A percentile compares a stretch with the other conserved stretches of the same genome.
These are phyloP conservation scores for Metarhizium brunneum DNA, from an alignment of 2,329 filamentous ascomycete species.

Conservation along the genomic window DNA sequence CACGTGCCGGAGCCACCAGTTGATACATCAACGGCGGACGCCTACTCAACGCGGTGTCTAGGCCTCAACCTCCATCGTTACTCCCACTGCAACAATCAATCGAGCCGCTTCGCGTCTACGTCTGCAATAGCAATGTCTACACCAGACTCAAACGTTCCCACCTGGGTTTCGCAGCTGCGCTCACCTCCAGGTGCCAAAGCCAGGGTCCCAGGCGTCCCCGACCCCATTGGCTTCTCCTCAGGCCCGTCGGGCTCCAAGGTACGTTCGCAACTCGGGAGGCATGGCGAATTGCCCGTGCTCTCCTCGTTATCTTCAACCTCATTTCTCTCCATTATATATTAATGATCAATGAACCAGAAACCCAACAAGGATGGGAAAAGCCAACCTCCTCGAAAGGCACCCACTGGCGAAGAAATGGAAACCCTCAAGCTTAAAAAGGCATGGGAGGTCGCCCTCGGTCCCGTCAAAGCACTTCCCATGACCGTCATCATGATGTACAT, in stretches of 20 bases:
- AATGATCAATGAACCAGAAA: constrained; percentile 25
- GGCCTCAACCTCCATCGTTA: not conserved
- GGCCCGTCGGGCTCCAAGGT: constrained; percentile 50
- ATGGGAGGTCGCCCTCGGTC: constrained; percentile 91
- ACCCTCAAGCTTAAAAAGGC: constrained; percentile 96
- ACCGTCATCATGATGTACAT: constrained; percentile 99
- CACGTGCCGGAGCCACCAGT: not conserved
- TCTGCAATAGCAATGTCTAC: constrained; percentile 15
- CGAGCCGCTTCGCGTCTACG: not conserved
- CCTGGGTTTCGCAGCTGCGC: constrained; percentile 78
- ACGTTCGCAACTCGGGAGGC: constrained; percentile 9
- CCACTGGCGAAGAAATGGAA: constrained; percentile 79
- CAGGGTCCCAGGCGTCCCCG: constrained; percentile 60
- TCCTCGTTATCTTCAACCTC: not conserved
- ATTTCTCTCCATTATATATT: not conserved
- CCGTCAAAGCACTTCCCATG: constrained; percentile 93
- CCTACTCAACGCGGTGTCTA: not conserved
- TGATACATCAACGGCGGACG: no score
- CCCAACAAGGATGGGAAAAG: constrained; percentile 40
- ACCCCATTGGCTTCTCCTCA: constrained; percentile 76
- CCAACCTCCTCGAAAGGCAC: constrained; percentile 49
- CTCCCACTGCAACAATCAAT: not conserved
- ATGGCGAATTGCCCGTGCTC: not conserved
- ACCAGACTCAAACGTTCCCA: constrained; percentile 39
- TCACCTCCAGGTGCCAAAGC: constrained; percentile 56